Evolutionary conservation across 1,284 basidiomycete species (phyloP).

Genomic region (Flammula alnicola): DNA sequence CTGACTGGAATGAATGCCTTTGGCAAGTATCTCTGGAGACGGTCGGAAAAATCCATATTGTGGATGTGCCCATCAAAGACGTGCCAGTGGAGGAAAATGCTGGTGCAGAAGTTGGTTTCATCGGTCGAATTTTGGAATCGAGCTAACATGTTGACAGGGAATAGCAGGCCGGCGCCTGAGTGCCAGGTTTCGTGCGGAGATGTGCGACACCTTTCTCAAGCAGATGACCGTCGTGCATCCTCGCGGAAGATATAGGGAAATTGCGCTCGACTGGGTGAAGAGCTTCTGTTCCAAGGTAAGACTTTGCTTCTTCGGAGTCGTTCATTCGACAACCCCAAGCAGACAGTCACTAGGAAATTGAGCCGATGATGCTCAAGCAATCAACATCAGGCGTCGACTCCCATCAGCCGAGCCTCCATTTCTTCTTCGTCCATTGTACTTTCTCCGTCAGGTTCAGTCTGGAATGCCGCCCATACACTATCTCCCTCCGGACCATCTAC

Average conservation of each 20-base stretch:
- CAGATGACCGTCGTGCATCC: slow-evolving; percentile 46
- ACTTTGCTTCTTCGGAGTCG: background rate
- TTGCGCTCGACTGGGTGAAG: slow-evolving; percentile 35
- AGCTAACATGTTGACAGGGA: slow-evolving; percentile 31
- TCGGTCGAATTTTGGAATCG: background rate
- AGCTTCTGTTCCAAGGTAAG: slow-evolving; percentile 47
- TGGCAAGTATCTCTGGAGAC: slow-evolving; percentile 68
- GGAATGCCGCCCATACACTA: slow-evolving; percentile 70
- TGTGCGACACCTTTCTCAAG: slow-evolving; percentile 49
- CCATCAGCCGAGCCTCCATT: slow-evolving; percentile 51
- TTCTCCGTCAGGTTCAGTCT: slow-evolving; percentile 49
- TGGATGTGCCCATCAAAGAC: slow-evolving; percentile 22
- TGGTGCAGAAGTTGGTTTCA: slow-evolving; percentile 10
- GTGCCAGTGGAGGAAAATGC: slow-evolving; percentile 11
- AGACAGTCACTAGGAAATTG: slow-evolving; percentile 29
- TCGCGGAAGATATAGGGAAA: slow-evolving; percentile 21
- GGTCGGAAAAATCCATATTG: slow-evolving; percentile 42
- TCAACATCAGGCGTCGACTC: slow-evolving; percentile 25
- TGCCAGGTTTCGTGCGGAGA: slow-evolving; percentile 54
- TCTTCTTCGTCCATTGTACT: slow-evolving; percentile 50
- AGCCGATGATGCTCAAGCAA: slow-evolving; percentile 14
- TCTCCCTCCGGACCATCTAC: slow-evolving; percentile 80
- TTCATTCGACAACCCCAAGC: background rate
- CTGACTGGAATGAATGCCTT: slow-evolving; percentile 70
- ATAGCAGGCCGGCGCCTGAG: slow-evolving; percentile 49